A percentile compares a stretch with the other conserved stretches of the same genome.
Evolutionary conservation across 164 flowering plant species (phyloP).

Genomic region (Sedum album): DNA sequence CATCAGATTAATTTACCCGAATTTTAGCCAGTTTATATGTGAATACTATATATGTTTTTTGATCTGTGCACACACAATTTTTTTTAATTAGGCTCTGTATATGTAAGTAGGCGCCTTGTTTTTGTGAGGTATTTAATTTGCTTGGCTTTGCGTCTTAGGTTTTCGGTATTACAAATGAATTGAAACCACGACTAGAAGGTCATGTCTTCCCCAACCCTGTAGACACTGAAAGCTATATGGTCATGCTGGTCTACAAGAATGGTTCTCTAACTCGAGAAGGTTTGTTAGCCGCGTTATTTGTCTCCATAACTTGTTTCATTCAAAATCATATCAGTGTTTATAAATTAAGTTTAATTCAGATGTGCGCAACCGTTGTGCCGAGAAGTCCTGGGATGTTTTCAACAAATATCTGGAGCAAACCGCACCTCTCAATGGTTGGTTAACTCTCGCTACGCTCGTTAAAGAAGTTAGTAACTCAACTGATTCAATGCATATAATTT

Average conservation of each 20-base stretch:
- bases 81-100: not conserved
- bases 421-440: constrained; percentile 72
- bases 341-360: constrained; percentile 26
- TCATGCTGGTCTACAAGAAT: constrained; percentile 85
- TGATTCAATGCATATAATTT: constrained; percentile 1
- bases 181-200: constrained; percentile 74
- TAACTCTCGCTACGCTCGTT: not conserved
- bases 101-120: not conserved
- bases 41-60: not conserved
- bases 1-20: not conserved
- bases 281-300: constrained; percentile 11
- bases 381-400: constrained; percentile 82
- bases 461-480: constrained; percentile 6
- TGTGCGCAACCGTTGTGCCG: constrained; percentile 63
- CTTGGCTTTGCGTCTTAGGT: constrained; percentile 32
- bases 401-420: constrained; percentile 56
- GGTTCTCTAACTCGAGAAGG: constrained; percentile 98
- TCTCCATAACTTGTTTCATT: not conserved
- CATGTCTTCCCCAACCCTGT: constrained; percentile 96
- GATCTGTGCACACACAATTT: not conserved
- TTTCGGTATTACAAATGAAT: constrained; percentile 78
- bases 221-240: constrained; percentile 72
- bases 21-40: not conserved
- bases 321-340: not conserved
- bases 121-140: not conserved